A percentile compares a stretch with the other conserved stretches of the same genome.
These are phyloP conservation scores for Diaporthe caulivora DNA, from an alignment of 2,329 filamentous ascomycete genomes.

Conservation along the genomic window DNA sequence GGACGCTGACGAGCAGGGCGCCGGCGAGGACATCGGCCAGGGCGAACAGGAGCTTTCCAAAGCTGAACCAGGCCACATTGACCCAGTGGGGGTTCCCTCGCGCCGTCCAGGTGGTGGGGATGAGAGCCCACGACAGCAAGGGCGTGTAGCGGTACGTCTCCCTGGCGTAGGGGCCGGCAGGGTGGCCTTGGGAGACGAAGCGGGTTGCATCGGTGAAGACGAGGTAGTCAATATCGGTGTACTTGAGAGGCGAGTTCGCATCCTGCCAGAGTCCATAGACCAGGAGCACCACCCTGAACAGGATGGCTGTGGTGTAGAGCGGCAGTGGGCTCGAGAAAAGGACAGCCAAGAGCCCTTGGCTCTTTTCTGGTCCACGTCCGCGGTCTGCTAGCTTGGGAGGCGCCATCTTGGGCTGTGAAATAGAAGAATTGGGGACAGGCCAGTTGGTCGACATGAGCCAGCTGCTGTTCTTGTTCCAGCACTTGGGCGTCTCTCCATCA, in stretches of 20 bases:
- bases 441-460: background rate
- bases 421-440: background rate
- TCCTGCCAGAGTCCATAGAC: conserved; percentile 95
- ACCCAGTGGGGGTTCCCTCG: conserved; percentile 45
- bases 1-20: conserved; percentile 73
- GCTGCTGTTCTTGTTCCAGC: background rate
- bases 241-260: conserved; percentile 90
- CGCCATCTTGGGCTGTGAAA: conserved; percentile 4
- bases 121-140: conserved; percentile 88
- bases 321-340: conserved; percentile 56
- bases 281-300: conserved; percentile 80
- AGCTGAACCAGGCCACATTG: conserved; percentile 74
- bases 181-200: conserved; percentile 72
- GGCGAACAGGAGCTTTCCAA: conserved; percentile 90
- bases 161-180: conserved; percentile 80
- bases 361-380: background rate
- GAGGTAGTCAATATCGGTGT: conserved; percentile 98
- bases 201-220: conserved; percentile 97
- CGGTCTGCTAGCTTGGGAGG: conserved; percentile 4
- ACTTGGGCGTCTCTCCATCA: background rate
- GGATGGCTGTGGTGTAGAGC: conserved; percentile 68
- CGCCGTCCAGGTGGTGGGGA: conserved; percentile 76
- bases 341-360: conserved; percentile 40
- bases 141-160: conserved; percentile 99
- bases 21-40: conserved; percentile 86